Conservation (phyloP, 768 basidiomycete genomes). For the Collybia sp. region DNA sequence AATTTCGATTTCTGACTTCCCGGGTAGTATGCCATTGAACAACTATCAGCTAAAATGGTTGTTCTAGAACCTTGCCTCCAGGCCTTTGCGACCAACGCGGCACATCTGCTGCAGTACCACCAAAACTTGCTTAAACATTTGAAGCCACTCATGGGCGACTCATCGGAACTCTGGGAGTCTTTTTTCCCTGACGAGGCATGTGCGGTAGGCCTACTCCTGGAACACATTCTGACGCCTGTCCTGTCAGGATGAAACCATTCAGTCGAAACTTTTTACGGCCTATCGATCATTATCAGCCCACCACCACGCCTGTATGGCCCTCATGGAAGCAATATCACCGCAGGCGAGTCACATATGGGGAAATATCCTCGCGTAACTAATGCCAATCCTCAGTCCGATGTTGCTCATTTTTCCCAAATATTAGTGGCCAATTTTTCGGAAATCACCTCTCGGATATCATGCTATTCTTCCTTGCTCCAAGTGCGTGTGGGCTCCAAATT, state of each 20-base stretch:
- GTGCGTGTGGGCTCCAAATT: conserved; percentile 11
- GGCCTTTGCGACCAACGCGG: conserved; percentile 14
- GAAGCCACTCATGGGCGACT: too few relatives aligned
- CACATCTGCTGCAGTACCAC: conserved; percentile 17
- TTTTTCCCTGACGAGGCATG: conserved; percentile 2
- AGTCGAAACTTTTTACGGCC: conserved; percentile 23
- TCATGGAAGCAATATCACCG: conserved; percentile 8
- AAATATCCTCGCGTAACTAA: not conserved
- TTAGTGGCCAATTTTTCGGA: conserved; percentile 24
- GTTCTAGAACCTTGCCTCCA: conserved; percentile 14
- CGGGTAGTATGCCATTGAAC: conserved; percentile 25
- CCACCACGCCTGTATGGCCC: conserved; percentile 21
- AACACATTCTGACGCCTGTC: conserved; percentile 11
- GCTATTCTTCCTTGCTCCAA: conserved; percentile 24
- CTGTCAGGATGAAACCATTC: conserved; percentile 16
- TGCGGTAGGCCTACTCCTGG: conserved; percentile 14
- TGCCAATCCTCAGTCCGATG: conserved; percentile 7
- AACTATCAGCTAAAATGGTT: conserved; percentile 16
- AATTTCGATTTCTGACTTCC: conserved; percentile 1
- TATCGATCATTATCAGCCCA: conserved; percentile 33
- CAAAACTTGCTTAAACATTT: conserved; percentile 11
- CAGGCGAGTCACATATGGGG: too few relatives aligned
- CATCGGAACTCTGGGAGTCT: conserved; percentile 15
- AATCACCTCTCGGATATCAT: conserved; percentile 25
- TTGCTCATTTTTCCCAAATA: conserved; percentile 16